These are phyloP conservation scores for Smittium culicis DNA, from an alignment of 371 early-diverging fungal genomes.

Conservation along the genomic window DNA sequence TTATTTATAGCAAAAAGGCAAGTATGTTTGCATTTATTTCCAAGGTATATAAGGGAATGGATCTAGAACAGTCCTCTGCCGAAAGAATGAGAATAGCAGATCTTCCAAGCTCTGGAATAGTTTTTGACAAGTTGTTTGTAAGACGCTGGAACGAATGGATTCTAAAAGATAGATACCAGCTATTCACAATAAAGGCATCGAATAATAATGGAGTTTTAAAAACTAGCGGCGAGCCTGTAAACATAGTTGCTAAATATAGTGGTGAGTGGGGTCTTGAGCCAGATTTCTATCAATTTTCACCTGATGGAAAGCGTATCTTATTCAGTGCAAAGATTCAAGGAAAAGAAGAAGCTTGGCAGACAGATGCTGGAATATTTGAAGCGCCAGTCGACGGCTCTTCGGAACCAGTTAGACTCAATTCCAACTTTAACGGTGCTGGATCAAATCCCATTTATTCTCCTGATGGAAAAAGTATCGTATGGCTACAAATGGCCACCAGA, in stretches of 20 bases:
- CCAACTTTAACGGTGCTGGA: slow-evolving; percentile 47
- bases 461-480: slow-evolving; percentile 47
- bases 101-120: background rate
- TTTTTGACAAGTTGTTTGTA: slow-evolving; percentile 26
- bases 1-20: background rate
- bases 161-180: slow-evolving; percentile 14
- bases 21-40: background rate
- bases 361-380: slow-evolving; percentile 52
- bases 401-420: slow-evolving; percentile 25
- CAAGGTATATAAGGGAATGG: background rate
- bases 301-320: slow-evolving; percentile 41
- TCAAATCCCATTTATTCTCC: slow-evolving; percentile 47
- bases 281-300: slow-evolving; percentile 19
- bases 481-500: slow-evolving; percentile 55
- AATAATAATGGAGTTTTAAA: slow-evolving; percentile 10
- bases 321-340: slow-evolving; percentile 53
- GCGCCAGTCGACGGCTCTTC: slow-evolving; percentile 41
- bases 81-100: background rate
- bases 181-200: slow-evolving; percentile 17
- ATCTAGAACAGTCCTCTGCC: background rate
- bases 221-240: background rate
- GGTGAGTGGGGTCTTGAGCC: background rate
- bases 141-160: slow-evolving; percentile 27
- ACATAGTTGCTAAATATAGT: background rate
- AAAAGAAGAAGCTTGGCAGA: slow-evolving; percentile 58